Evolutionary conservation across 768 basidiomycete species (phyloP), one percentile per base, ranked within the genome.

Genomic region (Scleroderma bovista): DNA sequence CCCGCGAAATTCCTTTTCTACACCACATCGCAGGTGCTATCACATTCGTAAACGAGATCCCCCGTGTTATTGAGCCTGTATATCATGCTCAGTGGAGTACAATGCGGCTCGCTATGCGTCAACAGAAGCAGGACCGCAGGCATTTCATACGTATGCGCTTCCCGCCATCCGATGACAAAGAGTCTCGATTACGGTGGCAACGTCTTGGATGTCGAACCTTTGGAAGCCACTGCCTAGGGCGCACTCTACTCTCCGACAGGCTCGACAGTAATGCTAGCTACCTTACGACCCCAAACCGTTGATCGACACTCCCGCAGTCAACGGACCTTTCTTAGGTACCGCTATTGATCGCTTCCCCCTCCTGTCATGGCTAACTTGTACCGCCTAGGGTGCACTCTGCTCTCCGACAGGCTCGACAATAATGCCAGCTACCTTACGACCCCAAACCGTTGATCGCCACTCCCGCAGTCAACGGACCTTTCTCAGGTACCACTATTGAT

Each of bases 51-150:
- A n/a, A n/a, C n/a, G n/a, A n/a, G n/a, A n/a, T n/a, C n/a, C n/a
- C n/a, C n/a, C n/a, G n/a, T n/a, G n/a, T 99, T 57, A 88, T 98
- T 54, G 96, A 98, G 67, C 96, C 96, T 6, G 81, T 99, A 10
- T 98, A 96, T 69, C 96, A 99, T 67, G 93, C 96, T 1, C 96
- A 98, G 62, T 99, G 96, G 96, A 94, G 92, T 64, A 89, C 91
- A 6, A 99, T 99, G 96, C 98, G 96, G 96, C 75, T 99, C 41
- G 95, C 96, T 11, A 99, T 99, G 96, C 79, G 96, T 52, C 76
- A 96, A 53, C 96, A 99, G 72, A 99, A 99, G 75, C 81, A 96
- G 50, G 96, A 99, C 67, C 88, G 96, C 65, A 76, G 95, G 51
- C 96, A 99, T 69, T 99, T 99, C 96, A n/a, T n/a, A n/a, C n/a